Evolutionary conservation across 2,329 filamentous ascomycete genomes (phyloP), one percentile per base, ranked within the genome.

Genomic region (Daldinia sp.): DNA sequence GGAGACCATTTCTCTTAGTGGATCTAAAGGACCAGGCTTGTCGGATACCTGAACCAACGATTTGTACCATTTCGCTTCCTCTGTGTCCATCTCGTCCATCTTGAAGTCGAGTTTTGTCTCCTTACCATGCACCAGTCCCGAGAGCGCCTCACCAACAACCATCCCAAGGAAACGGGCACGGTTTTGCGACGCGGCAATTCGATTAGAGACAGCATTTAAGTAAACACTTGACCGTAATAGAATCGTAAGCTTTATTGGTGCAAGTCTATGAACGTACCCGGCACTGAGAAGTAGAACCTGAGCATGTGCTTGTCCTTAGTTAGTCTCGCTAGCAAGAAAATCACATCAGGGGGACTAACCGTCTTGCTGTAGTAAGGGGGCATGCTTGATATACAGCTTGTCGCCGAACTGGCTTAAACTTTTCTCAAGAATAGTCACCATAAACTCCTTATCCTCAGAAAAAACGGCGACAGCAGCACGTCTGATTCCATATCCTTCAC

Each of bases 321-420:
- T 63, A 69, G 54, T 57, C 6, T 35, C 26, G 0, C 4, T 39
- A 23, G 6, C 3, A n/a, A 28, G 37, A 6, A 44, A 13, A n/a
- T 33, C n/a, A 4, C 0, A 26, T 20, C 2, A n/a, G 13, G 1
- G 9, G 4, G 15, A 12, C n/a, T 73, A 81, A 92, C 93, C 91
- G 86, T 98, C 93, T 85, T 99, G 96, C 75, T 94, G 92, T 42
- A 96, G 77, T n/a, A 92, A 88, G 4, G 94, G 90, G 0, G 92
- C 88, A 79, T 98, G 94, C 65, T 89, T 92, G 73, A 98, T 93
- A 75, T 94, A 97, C 10, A 98, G 83, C 56, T 92, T 89, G 74
- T 98, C 94, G 0, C 93, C 93, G 78, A 98, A 97, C 55, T 91
- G 88, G 42, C 83, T 83, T 55, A 97, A 82, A 55, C 86, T 88